Base-by-base conservation (phyloP, 805 yeast genomes). In the Kodamaea kakaduensis region DNA sequence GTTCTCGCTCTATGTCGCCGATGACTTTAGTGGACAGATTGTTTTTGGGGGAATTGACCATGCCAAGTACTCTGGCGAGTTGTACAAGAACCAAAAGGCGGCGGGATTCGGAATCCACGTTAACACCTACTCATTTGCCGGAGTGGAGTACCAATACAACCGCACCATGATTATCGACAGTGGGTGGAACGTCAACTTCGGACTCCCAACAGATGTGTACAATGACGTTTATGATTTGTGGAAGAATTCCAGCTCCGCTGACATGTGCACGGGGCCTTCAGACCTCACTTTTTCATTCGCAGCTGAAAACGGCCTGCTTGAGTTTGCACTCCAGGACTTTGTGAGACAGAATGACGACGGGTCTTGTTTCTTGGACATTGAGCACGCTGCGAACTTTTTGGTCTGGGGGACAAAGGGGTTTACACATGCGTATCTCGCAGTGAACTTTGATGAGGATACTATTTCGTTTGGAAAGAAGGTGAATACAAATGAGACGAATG, bases 1-100 rank as follows among this genome's bases (percentile, higher is more conserved):
- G 1, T 84, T 81, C 52, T 81, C 90, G 0, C 59, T 84, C 35
- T 82, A 64, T 48, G 64, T 84, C 54, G 56, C 58, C 3, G 46
- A 52, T 14, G 55, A 56, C 9, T 59, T 73, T 0, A 27, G 47
- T 4, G 89, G 87, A 4, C 56, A 67, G 10, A 62, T 83, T 15
- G 53, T 83, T 31, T 84, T 84, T 61, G 90, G 93, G 32, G 93
- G 81, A 19, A 70, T 78, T 18, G 90, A 83, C 50, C 73, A 70
- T 40, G 68, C 74, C 26, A 81, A 81, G 56, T 80, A 75, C 53
- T 36, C 56, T 0, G 88, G 87, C 15, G 51, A 47, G 3, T 50
- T 70, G 43, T n/a, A 46, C 43, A 16, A 47, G n/a, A n/a, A n/a
- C n/a, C n/a, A n/a, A n/a, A n/a, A n/a, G n/a, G n/a, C n/a, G n/a